Evolutionary conservation across 371 early-diverging fungal species (phyloP).

Genomic region (Lichtheimia ramosa): DNA sequence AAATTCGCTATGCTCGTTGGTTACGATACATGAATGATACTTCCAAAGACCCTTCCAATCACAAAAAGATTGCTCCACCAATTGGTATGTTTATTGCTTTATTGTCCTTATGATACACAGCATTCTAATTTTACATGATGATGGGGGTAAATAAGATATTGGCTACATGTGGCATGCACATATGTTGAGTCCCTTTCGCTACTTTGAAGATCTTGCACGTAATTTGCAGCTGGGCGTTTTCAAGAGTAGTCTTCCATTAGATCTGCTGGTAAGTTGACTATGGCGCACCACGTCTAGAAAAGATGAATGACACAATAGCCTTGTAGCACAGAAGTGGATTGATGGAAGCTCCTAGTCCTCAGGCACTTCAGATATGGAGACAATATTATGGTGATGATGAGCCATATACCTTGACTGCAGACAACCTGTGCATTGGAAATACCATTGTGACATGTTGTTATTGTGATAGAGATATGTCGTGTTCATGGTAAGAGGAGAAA

Average conservation of each 20-base stretch:
- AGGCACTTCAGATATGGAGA: not conserved
- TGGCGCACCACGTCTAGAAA: no score
- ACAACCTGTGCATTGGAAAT: not conserved
- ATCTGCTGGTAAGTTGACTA: slow-evolving; percentile 1
- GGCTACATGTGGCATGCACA: slow-evolving; percentile 45
- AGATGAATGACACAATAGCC: no score
- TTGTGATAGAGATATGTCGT: not conserved
- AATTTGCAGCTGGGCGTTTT: slow-evolving; percentile 6
- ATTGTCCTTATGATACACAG: no score
- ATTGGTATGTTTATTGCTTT: slow-evolving; percentile 1
- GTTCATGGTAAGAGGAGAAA: not conserved
- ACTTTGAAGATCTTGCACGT: slow-evolving; percentile 38
- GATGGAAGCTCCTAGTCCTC: no score
- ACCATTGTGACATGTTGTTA: not conserved
- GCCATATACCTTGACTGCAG: not conserved
- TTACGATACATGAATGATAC: not conserved
- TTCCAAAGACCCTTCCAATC: not conserved
- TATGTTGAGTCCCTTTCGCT: slow-evolving; percentile 42
- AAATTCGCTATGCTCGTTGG: slow-evolving; percentile 10
- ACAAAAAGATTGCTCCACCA: not conserved
- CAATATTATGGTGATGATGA: not conserved
- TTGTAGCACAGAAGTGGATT: no score
- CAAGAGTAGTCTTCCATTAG: slow-evolving; percentile 4
- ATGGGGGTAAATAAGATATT: no score
- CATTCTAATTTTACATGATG: no score